A percentile compares a stretch with the other conserved stretches of the same genome.
Conservation (phyloP, 1,284 basidiomycete species). For the Apiotrichum brassicae region DNA sequence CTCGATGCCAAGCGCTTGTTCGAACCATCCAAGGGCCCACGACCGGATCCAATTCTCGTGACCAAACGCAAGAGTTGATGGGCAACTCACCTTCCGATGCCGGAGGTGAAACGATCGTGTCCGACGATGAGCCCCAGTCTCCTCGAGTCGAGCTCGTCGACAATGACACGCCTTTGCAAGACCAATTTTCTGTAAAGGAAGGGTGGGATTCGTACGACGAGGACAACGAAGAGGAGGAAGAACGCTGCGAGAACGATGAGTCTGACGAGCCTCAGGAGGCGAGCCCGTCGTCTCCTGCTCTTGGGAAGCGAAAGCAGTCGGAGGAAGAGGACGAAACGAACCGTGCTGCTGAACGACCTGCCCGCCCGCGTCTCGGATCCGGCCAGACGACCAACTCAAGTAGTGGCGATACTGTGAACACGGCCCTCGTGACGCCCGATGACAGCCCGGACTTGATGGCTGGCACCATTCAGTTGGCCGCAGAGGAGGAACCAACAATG, state of each 20-base stretch:
- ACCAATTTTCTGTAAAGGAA: constrained; percentile 4
- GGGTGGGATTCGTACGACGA: constrained; percentile 10
- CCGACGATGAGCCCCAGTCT: background rate
- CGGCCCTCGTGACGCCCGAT: constrained; percentile 12
- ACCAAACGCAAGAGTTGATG: too few relatives aligned
- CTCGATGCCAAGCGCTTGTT: too few relatives aligned
- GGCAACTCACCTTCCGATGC: background rate
- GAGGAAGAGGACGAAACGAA: background rate
- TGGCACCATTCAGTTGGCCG: constrained; percentile 8
- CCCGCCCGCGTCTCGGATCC: constrained; percentile 9
- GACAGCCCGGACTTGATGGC: constrained; percentile 14
- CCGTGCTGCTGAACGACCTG: background rate
- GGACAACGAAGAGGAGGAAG: constrained; percentile 2
- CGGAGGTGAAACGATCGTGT: background rate
- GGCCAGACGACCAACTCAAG: constrained; percentile 12
- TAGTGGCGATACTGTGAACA: constrained; percentile 8
- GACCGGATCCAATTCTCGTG: too few relatives aligned
- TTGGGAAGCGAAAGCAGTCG: constrained; percentile 11
- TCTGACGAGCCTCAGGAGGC: background rate
- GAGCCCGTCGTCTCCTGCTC: background rate
- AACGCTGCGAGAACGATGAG: constrained; percentile 5
- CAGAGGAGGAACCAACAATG: constrained; percentile 1
- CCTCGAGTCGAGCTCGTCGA: constrained; percentile 15
- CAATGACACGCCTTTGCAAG: background rate
- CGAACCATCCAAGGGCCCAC: too few relatives aligned